These are phyloP conservation scores for Acanthamoeba culbertsoni DNA, from an alignment of 208 protist genomes.

Conservation along the genomic window DNA sequence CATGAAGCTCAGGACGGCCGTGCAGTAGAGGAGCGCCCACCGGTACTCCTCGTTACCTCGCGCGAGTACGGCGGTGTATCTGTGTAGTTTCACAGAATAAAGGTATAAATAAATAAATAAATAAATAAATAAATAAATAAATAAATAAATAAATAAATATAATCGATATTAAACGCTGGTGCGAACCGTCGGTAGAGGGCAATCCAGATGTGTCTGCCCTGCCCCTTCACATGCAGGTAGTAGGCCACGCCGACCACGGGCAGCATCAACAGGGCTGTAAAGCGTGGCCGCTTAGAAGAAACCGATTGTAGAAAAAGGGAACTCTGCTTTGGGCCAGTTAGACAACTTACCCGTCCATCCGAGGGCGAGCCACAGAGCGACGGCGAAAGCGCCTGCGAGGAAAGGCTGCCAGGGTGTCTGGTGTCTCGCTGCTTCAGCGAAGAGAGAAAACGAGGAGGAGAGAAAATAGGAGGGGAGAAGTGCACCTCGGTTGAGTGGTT, in stretches of 20 bases:
- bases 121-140: too few species aligned
- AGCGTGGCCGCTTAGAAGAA: too few species aligned
- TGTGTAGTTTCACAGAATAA: too few species aligned
- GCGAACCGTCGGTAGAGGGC: not conserved
- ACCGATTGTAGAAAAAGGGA: too few species aligned
- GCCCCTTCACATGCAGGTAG: constrained; percentile 18
- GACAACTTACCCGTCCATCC: not conserved
- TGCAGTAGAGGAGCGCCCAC: not conserved
- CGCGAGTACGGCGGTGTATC: not conserved
- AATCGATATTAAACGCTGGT: not conserved
- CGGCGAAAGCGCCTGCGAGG: not conserved
- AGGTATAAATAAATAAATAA: too few species aligned
- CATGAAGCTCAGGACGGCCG: not conserved
- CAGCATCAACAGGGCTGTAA: not conserved
- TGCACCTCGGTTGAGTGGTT: not conserved
- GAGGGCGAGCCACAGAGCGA: not conserved
- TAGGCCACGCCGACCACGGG: not conserved
- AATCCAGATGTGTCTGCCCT: not conserved
- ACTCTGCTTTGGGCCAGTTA: too few species aligned
- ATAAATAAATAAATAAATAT: too few species aligned
- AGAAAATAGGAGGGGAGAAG: not conserved
- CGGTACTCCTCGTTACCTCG: constrained; percentile 9
- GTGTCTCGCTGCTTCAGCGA: not conserved
- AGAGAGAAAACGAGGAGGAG: not conserved
- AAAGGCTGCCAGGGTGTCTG: constrained; percentile 6